These are phyloP conservation scores for Curvularia hawaiiensis DNA, from an alignment of 2,329 filamentous ascomycete genomes.

Conservation along the genomic window DNA sequence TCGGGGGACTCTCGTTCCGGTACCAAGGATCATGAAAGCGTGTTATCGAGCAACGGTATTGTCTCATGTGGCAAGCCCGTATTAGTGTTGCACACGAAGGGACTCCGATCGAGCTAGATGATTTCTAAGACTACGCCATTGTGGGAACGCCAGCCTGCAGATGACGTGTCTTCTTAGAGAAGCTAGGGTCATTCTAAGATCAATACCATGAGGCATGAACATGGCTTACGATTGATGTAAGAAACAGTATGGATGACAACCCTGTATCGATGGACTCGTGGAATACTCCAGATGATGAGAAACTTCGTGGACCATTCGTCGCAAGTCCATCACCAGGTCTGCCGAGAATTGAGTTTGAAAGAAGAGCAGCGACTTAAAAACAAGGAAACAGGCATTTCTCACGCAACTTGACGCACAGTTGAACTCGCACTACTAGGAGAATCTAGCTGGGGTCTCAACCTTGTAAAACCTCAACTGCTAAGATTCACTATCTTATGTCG, in stretches of 20 bases:
- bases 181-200: background rate
- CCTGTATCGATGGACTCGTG: background rate
- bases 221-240: background rate
- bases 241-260: no score
- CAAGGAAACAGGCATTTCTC: background rate
- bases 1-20: no score
- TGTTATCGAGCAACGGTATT: background rate
- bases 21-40: background rate
- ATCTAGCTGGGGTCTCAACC: background rate
- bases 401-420: background rate
- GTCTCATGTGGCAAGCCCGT: background rate
- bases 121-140: background rate
- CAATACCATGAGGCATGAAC: background rate
- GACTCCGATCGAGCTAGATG: no score
- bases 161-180: background rate
- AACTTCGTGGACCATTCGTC: background rate
- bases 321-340: background rate
- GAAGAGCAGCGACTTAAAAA: background rate
- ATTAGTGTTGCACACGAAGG: background rate
- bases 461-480: background rate
- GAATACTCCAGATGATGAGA: background rate
- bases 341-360: background rate
- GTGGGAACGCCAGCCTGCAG: background rate
- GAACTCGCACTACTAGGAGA: background rate
- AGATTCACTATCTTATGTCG: background rate